A percentile compares a stretch with the other conserved stretches of the same genome.
Conservation (phyloP, 257 asterid species). For the Scutellaria galericulata region DNA sequence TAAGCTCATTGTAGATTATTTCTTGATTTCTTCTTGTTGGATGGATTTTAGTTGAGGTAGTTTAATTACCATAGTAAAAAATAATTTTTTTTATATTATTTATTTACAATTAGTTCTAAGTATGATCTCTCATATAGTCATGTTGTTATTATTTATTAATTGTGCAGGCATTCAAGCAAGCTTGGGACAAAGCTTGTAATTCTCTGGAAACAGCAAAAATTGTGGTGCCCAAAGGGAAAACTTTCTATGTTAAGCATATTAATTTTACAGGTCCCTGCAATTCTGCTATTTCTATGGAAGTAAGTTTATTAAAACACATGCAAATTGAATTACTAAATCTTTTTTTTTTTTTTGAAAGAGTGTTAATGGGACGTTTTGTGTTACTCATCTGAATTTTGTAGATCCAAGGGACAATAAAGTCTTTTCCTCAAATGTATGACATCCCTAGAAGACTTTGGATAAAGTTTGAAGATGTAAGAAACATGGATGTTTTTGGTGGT, state of each 20-base stretch:
- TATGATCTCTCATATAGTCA: too few relatives aligned
- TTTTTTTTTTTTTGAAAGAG: not conserved
- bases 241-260: conserved; percentile 65
- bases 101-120: too few relatives aligned
- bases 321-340: not conserved
- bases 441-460: conserved; percentile 71
- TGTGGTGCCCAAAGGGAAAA: conserved; percentile 59
- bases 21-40: conserved; percentile 6
- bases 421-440: conserved; percentile 55
- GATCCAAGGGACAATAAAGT: conserved; percentile 75
- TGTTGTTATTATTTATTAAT: too few relatives aligned
- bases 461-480: conserved; percentile 56
- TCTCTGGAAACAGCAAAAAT: conserved; percentile 45
- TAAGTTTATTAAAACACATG: conserved; percentile 27
- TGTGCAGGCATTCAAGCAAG: conserved; percentile 71
- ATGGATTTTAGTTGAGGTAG: conserved; percentile 35
- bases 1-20: not conserved
- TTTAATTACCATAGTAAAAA: not conserved
- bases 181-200: conserved; percentile 76
- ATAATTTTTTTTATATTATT: too few relatives aligned
- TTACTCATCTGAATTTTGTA: conserved; percentile 26
- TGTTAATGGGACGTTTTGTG: not conserved
- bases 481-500: conserved; percentile 65
- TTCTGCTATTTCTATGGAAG: conserved; percentile 61
- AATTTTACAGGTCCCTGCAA: conserved; percentile 74